A percentile compares a stretch with the other conserved stretches of the same genome.
phyloP scores from a whole-genome alignment of 2,329 filamentous ascomycete species.

The Sporothrix curviconia region DNA sequence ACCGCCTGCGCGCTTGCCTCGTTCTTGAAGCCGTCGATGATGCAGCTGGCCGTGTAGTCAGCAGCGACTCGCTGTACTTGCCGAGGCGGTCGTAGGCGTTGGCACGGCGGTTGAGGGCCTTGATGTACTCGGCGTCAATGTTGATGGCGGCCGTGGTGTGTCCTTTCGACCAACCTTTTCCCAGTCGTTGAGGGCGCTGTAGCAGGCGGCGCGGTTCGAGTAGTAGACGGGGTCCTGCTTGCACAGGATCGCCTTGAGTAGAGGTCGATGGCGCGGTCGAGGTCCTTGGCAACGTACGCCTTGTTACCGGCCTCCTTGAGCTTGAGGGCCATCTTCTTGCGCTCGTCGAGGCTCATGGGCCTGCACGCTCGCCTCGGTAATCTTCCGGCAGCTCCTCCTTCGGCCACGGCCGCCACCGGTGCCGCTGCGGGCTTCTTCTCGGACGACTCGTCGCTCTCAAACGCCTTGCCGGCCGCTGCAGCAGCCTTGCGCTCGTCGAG shows the following conservation, averaged over 20 bases:
- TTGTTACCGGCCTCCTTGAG: constrained; percentile 95
- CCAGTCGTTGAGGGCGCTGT: constrained; percentile 89
- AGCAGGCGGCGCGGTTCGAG: constrained; percentile 96
- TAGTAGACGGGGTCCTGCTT: constrained; percentile 97
- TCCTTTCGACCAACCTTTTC: constrained; percentile 92
- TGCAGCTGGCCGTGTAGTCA: constrained; percentile 99
- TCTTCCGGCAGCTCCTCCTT: constrained; percentile 62
- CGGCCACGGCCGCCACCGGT: constrained; percentile 50
- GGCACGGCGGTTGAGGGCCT: constrained; percentile 91
- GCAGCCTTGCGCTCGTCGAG: constrained; percentile 55
- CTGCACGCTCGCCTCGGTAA: constrained; percentile 51
- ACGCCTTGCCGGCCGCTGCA: constrained; percentile 47
- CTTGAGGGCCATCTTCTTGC: constrained; percentile 81
- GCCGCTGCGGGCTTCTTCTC: constrained; percentile 39
- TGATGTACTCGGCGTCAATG: constrained; percentile 93
- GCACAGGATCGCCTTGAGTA: constrained; percentile 95
- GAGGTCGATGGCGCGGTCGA: constrained; percentile 85
- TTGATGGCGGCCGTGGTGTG: constrained; percentile 92
- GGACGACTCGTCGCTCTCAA: constrained; percentile 21
- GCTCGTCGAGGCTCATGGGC: constrained; percentile 55
- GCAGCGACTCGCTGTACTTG: constrained; percentile 85
- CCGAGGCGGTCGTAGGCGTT: constrained; percentile 93
- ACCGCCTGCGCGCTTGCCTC: constrained; percentile 82
- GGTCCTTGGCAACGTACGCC: constrained; percentile 90
- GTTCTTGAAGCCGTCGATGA: constrained; percentile 96